Base-by-base conservation (phyloP, 2,329 filamentous ascomycete species). In the Lojkania enalia region DNA sequence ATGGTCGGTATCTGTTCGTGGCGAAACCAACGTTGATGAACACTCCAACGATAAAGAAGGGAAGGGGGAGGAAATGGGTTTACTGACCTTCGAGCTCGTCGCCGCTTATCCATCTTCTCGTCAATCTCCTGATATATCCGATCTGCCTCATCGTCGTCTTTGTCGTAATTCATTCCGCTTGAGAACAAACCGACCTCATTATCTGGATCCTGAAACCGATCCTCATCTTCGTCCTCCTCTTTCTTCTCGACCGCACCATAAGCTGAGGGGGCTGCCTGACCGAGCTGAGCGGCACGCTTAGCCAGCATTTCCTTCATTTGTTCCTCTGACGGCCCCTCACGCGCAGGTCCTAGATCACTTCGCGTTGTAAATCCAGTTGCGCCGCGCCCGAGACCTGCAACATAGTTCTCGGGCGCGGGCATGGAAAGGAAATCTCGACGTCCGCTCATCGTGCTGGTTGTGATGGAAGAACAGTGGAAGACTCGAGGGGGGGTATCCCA, bases 271-370 rank as follows among this genome's bases (percentile, higher is more conserved):
- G 84, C 78, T n/a, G 84, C 82, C 51, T 82, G 81, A 35, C 85
- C 86, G 1, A 97, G 81, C 64, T 88, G 84, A 45, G 89, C 88
- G 5, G 94, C 92, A 60, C 95, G 86, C 73, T 96, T 96, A 37
- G 91, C 91, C 58, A 99, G 86, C 51, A 90, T 91, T 71, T 96
- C 94, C 71, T 97, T 96, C 74, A 99, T 96, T 74, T 97, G 92
- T 68, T 99, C 94, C 62, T 96, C 92, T 49, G 88, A 96, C 37
- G 94, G 94, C 13, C 94, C 94, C 75, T 96, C 92, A 61, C 92
- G 83, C 47, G 92, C 92, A 39, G 95, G 94, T 46, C 95, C 94
- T 46, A 99, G 79, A 80, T 99, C 94, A 45, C 92, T 97, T 63
- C 95, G 85, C 30, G 94, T 99, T 13, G 94, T 97, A 75, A 99